These are phyloP conservation scores for Argentina anserina DNA, from an alignment of 306 rosid genomes.

Conservation along the genomic window DNA sequence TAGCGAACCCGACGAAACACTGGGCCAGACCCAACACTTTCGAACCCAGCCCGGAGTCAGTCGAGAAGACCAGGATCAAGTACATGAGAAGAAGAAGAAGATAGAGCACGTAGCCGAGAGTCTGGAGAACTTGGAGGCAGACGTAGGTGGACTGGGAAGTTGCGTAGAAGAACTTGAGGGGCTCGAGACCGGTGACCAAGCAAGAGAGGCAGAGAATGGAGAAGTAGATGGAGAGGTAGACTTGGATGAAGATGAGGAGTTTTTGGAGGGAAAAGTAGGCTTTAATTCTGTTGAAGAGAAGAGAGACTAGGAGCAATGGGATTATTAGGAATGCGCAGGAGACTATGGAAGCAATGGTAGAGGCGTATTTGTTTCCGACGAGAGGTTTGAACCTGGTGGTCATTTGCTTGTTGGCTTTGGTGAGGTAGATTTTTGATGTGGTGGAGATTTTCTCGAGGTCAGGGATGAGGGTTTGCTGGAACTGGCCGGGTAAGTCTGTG, in stretches of 20 bases:
- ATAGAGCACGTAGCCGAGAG: conserved; percentile 72
- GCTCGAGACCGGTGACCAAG: conserved; percentile 68
- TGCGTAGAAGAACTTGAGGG: conserved; percentile 76
- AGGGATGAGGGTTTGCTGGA: conserved; percentile 66
- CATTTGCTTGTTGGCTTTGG: conserved; percentile 66
- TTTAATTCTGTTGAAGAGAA: conserved; percentile 68
- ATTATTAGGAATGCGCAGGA: conserved; percentile 58
- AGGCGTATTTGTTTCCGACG: conserved; percentile 80
- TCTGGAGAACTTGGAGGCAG: conserved; percentile 67
- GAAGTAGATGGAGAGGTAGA: conserved; percentile 82
- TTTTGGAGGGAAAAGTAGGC: conserved; percentile 91
- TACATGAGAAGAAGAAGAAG: conserved; percentile 71
- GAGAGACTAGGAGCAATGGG: conserved; percentile 71
- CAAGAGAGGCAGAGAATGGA: conserved; percentile 64
- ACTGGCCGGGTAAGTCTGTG: conserved; percentile 53
- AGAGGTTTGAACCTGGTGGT: conserved; percentile 71
- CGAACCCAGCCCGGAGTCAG: conserved; percentile 57
- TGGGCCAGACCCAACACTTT: conserved; percentile 77
- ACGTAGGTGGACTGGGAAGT: conserved; percentile 77
- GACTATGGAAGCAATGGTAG: conserved; percentile 61
- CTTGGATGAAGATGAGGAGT: conserved; percentile 84
- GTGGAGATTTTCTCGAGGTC: conserved; percentile 75
- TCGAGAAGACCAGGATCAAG: conserved; percentile 67
- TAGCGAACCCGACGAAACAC: conserved; percentile 55
- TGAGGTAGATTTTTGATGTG: conserved; percentile 64